Base-by-base conservation (phyloP, 1,284 basidiomycete species). In the Cryptococcus sp. region DNA sequence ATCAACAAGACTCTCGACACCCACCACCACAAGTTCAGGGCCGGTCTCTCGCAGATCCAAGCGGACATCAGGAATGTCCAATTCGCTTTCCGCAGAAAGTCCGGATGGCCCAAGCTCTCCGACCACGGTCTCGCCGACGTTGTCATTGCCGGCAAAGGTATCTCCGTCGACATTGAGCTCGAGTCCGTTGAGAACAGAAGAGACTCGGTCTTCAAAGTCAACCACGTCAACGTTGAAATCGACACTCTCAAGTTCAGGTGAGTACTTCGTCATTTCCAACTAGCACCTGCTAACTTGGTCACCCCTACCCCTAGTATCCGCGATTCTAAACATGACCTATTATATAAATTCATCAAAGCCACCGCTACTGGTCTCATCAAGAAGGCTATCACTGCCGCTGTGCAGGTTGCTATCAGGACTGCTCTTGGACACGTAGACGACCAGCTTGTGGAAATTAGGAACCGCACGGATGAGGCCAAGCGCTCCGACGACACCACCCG, bases 41-140 rank as follows among this genome's bases (percentile, higher is more conserved):
- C 94, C 57, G 85, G 84, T 6, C 81, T 93, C 41, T 82, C 82
- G 27, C 93, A 98, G 78, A 90, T 97, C 71, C 94, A 98, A 78
- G 88, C 89, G n/a, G 93, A 95, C 57, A 60, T 64, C 54, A 85
- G 89, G 30, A 92, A 95, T 69, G 95, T 39, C 22, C 53, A 42
- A 58, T 95, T 96, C 77, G 92, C 88, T 73, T 91, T 90, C 73
- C 60, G 66, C 62, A 65, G 71, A 53, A 75, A 73, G 67, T 62
- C 63, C 35, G 77, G 78, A 40, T 81, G 75, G 74, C 78, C 77
- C 50, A 72, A 88, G 82, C 79, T 96, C 73, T 84, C 80, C 47
- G 95, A 98, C 80, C 87, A 86, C n/a, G 95, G 94, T 65, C 79
- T 95, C 35, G 93, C 93, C 20, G 95, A 98, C 75, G 88, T 98